These are phyloP conservation scores for Candida oleophila DNA, from an alignment of 805 yeast species.

Conservation along the genomic window DNA sequence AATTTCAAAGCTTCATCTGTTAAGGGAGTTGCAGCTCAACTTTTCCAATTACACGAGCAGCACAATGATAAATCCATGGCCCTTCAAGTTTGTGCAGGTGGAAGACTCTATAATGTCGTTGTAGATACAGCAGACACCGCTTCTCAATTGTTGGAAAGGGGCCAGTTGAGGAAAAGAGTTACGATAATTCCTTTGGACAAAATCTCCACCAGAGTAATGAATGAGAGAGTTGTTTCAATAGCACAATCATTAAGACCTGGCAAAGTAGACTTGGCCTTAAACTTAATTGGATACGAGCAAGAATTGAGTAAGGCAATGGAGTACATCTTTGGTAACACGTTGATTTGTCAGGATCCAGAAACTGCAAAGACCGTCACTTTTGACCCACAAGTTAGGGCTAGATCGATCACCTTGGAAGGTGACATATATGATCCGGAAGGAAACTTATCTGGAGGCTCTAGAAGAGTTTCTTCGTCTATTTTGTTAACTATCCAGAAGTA, in stretches of 20 bases:
- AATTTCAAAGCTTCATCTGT: slow-evolving; percentile 63
- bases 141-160: slow-evolving; percentile 75
- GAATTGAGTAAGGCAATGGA: slow-evolving; percentile 83
- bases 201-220: slow-evolving; percentile 60
- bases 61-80: slow-evolving; percentile 72
- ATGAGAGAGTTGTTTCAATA: slow-evolving; percentile 48
- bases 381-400: slow-evolving; percentile 73
- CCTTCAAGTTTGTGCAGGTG: slow-evolving; percentile 92
- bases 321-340: slow-evolving; percentile 85
- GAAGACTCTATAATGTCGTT: slow-evolving; percentile 81
- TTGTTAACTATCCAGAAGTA: slow-evolving; percentile 66
- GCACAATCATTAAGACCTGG: slow-evolving; percentile 82
- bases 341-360: slow-evolving; percentile 82
- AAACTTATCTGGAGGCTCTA: slow-evolving; percentile 91
- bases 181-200: slow-evolving; percentile 92
- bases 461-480: slow-evolving; percentile 57
- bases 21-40: slow-evolving; percentile 86
- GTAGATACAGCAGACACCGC: slow-evolving; percentile 88
- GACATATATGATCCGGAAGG: slow-evolving; percentile 97
- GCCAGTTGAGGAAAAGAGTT: slow-evolving; percentile 75
- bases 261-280: slow-evolving; percentile 85
- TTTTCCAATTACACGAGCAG: slow-evolving; percentile 61
- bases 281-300: slow-evolving; percentile 70
- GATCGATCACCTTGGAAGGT: slow-evolving; percentile 88
- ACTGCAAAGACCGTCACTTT: slow-evolving; percentile 89